These are phyloP conservation scores for Pseudohyphozyma bogoriensis DNA, from an alignment of 768 basidiomycete species.

Conservation along the genomic window DNA sequence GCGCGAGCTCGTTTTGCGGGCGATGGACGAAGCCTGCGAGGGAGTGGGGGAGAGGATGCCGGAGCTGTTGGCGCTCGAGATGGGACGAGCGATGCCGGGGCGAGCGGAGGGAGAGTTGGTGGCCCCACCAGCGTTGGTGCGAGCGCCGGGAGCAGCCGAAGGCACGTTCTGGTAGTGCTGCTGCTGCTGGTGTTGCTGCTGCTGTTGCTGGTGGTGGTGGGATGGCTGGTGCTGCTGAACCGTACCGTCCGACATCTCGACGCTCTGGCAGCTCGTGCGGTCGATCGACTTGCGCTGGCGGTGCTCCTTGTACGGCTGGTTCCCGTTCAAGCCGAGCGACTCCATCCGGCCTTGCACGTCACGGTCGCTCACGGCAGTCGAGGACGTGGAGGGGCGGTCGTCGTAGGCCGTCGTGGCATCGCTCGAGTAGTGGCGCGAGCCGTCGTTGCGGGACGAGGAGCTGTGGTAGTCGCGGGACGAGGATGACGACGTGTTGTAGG, in stretches of 20 bases:
- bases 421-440: background rate
- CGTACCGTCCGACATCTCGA: constrained; percentile 10
- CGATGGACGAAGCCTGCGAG: constrained; percentile 25
- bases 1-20: constrained; percentile 31
- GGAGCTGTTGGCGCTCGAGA: constrained; percentile 7
- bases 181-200: background rate
- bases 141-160: too few species aligned
- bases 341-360: constrained; percentile 27
- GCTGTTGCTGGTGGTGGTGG: constrained; percentile 4
- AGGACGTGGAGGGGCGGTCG: too few species aligned
- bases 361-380: background rate
- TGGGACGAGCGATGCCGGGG: constrained; percentile 5
- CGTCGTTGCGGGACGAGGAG: background rate
- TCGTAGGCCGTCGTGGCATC: background rate
- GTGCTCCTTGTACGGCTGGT: constrained; percentile 6
- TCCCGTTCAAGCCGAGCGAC: constrained; percentile 12
- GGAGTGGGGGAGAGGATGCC: constrained; percentile 27
- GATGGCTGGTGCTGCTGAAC: background rate
- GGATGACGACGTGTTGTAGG: background rate
- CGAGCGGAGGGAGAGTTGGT: too few species aligned
- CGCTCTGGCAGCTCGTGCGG: constrained; percentile 13
- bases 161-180: background rate
- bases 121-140: too few species aligned
- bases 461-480: background rate
- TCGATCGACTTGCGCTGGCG: background rate